These are phyloP conservation scores for Globisporangium mamillatum DNA, from an alignment of 352 stramenopile genomes.

Conservation along the genomic window DNA sequence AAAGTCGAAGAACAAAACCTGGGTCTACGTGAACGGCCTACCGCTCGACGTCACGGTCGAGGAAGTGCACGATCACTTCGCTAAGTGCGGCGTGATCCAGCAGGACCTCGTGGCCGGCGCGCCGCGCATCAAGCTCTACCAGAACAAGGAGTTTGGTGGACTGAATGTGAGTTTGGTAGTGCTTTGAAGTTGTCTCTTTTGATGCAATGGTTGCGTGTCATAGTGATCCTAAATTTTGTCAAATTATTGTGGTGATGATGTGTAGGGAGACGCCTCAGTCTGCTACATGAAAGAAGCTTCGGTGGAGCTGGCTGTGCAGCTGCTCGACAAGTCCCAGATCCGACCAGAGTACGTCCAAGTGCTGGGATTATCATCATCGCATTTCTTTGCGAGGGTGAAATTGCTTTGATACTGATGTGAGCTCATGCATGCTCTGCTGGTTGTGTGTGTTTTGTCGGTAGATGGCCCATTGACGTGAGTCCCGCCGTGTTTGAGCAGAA, in stretches of 20 bases:
- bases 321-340: constrained; percentile 91
- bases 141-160: constrained; percentile 77
- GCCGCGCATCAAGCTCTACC: constrained; percentile 96
- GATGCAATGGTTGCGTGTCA: not conserved
- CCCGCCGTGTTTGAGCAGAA: constrained; percentile 90
- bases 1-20: constrained; percentile 87
- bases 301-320: constrained; percentile 92
- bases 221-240: not conserved
- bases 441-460: constrained; percentile 14
- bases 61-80: constrained; percentile 93
- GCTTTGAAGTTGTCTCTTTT: too few relatives aligned
- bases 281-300: constrained; percentile 96
- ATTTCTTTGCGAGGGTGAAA: too few relatives aligned
- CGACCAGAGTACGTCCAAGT: constrained; percentile 62
- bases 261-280: constrained; percentile 90
- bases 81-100: constrained; percentile 94
- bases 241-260: not conserved
- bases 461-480: constrained; percentile 72
- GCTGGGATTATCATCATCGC: not conserved
- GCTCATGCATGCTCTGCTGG: too few relatives aligned
- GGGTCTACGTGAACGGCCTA: constrained; percentile 95
- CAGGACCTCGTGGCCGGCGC: constrained; percentile 90
- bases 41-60: constrained; percentile 90
- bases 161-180: constrained; percentile 74
- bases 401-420: constrained; percentile 9